A percentile compares a stretch with the other conserved stretches of the same genome.
phyloP scores from a whole-genome alignment of 306 rosid species.

The Oemleria cerasiformis region DNA sequence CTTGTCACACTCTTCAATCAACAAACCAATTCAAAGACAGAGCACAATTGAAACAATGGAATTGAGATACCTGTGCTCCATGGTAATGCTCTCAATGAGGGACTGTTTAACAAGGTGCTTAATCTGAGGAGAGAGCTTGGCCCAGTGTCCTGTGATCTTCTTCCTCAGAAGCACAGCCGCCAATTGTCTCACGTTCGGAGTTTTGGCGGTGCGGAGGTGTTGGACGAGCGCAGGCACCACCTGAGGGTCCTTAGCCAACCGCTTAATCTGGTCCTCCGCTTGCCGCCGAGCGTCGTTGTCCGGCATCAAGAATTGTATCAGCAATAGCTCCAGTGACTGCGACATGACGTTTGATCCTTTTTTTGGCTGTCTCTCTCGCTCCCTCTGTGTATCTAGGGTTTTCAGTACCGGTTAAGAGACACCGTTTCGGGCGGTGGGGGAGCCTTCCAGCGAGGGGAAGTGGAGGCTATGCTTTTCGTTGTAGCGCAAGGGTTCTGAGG shows the following conservation, averaged over 20 bases:
- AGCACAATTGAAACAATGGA: background rate
- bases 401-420: background rate
- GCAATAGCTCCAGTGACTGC: constrained; percentile 85
- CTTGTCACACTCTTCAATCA: background rate
- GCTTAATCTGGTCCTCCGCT: constrained; percentile 96
- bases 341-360: constrained; percentile 45
- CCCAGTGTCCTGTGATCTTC: constrained; percentile 98
- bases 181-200: constrained; percentile 93
- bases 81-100: constrained; percentile 75
- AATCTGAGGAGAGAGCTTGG: constrained; percentile 74
- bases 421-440: background rate
- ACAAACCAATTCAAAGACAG: background rate
- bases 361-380: background rate
- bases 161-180: constrained; percentile 95
- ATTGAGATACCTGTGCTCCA: constrained; percentile 75
- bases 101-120: constrained; percentile 80
- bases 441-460: background rate
- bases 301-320: constrained; percentile 94
- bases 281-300: constrained; percentile 98
- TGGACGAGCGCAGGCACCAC: constrained; percentile 89
- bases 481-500: constrained; percentile 15
- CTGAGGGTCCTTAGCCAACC: constrained; percentile 83
- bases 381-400: background rate
- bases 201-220: constrained; percentile 92
- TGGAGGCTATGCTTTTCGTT: constrained; percentile 7